These are phyloP conservation scores for Wolfiporia cocos DNA, from an alignment of 1,284 basidiomycete species.

Conservation along the genomic window DNA sequence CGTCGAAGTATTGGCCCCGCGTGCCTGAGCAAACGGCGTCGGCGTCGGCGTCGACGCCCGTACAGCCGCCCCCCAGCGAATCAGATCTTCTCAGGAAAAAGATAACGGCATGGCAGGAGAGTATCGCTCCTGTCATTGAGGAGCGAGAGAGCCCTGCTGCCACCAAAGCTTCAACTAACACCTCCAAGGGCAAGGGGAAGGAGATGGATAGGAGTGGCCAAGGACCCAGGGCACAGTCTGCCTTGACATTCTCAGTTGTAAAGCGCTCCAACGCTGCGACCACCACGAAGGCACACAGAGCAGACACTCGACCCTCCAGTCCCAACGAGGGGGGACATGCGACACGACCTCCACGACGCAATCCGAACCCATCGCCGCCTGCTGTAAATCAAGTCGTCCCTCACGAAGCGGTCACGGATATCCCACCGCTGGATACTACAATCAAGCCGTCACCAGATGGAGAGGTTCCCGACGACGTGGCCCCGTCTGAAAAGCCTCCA, in stretches of 20 bases:
- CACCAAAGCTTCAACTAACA: background rate
- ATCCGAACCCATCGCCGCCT: no score
- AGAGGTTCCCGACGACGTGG: no score
- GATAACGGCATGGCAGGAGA: constrained; percentile 25
- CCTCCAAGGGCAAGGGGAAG: constrained; percentile 11
- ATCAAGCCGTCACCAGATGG: no score
- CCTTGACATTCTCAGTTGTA: constrained; percentile 1
- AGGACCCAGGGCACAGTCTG: background rate
- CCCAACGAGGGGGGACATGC: no score
- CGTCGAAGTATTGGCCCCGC: constrained; percentile 21
- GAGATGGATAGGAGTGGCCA: constrained; percentile 4
- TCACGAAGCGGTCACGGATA: no score
- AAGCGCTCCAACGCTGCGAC: background rate
- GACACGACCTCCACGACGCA: no score
- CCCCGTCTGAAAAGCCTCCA: no score
- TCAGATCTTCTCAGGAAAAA: constrained; percentile 18
- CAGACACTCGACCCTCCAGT: no score
- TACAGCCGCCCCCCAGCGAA: constrained; percentile 9
- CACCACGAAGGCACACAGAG: no score
- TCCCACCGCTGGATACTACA: no score
- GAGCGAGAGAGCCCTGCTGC: constrained; percentile 1
- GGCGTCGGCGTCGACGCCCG: constrained; percentile 3
- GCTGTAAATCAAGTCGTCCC: no score
- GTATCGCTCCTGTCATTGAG: constrained; percentile 13
- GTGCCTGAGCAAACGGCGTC: background rate